Percentiles rank a stretch among this genome's conserved stretches.
Evolutionary conservation across 2,329 filamentous ascomycete genomes (phyloP).

Genomic region (Chrysosporium queenslandicum): DNA sequence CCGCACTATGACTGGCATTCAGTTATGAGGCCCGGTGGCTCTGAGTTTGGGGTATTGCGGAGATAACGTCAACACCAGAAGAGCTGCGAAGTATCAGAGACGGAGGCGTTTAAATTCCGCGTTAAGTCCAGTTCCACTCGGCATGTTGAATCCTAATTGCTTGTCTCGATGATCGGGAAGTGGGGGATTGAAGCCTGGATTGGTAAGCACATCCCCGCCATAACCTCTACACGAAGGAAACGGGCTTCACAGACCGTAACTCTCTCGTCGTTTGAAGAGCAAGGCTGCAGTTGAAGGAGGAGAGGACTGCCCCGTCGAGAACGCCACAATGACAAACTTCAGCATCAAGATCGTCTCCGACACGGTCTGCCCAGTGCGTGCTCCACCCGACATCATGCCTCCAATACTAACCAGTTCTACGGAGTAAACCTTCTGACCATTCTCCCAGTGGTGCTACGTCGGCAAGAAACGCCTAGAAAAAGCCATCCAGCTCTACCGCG

Average conservation of each 20-base stretch:
- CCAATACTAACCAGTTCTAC: too few species aligned
- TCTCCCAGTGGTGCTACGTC: conserved; percentile 56
- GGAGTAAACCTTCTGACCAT: not conserved
- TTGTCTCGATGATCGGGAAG: not conserved
- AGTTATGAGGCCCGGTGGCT: not conserved
- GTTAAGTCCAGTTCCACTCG: not conserved
- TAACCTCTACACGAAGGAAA: too few species aligned
- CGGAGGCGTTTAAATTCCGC: not conserved
- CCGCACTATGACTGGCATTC: conserved; percentile 1
- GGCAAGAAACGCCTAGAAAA: conserved; percentile 65
- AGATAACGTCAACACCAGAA: not conserved
- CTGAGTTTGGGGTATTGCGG: not conserved
- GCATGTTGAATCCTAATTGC: too few species aligned
- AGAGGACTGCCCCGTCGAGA: not conserved
- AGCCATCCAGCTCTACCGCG: conserved; percentile 58
- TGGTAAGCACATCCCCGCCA: not conserved
- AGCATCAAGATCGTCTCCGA: conserved; percentile 71
- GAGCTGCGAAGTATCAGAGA: not conserved
- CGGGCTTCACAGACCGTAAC: too few species aligned
- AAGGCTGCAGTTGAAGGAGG: not conserved
- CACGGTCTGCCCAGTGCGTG: conserved; percentile 57
- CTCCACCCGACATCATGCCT: not conserved
- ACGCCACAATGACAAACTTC: conserved; percentile 56
- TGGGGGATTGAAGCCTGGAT: not conserved
- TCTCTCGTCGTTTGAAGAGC: not conserved